These are phyloP conservation scores for Lotus japonicus DNA, from an alignment of 306 rosid species.

Conservation along the genomic window DNA sequence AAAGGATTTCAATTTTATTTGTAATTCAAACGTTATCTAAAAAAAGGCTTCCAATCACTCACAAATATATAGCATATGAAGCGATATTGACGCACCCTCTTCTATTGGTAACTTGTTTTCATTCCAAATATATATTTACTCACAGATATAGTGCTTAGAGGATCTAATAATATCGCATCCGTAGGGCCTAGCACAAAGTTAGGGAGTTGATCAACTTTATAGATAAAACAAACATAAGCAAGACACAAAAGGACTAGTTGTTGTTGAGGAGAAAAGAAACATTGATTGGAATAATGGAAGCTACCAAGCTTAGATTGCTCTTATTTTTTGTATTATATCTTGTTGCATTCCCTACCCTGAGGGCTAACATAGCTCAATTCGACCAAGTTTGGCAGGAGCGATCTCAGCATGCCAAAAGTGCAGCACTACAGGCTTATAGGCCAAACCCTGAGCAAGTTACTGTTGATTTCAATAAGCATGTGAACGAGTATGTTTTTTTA, in stretches of 20 bases:
- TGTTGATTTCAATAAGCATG: constrained; percentile 20
- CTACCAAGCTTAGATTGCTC: constrained; percentile 21
- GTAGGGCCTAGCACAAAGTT: neutral
- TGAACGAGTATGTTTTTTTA: constrained; percentile 21
- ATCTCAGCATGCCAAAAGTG: constrained; percentile 26
- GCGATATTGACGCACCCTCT: neutral
- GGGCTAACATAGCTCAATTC: constrained; percentile 28
- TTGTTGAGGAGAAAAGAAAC: neutral
- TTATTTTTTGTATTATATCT: constrained; percentile 14
- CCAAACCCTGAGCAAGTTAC: constrained; percentile 22
- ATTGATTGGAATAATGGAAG: constrained; percentile 3
- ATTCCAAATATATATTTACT: neutral
- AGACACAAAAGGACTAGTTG: neutral
- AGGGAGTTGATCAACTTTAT: neutral
- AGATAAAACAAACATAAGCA: neutral
- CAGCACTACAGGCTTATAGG: constrained; percentile 21
- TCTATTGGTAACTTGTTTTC: neutral
- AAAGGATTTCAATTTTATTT: too few species aligned
- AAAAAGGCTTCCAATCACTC: too few species aligned
- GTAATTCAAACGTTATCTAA: too few species aligned
- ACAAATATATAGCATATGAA: constrained; percentile 1
- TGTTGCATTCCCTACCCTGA: constrained; percentile 14
- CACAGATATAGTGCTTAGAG: neutral
- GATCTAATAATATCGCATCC: neutral
- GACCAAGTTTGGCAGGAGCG: constrained; percentile 40